A percentile compares a stretch with the other conserved stretches of the same genome.
Evolutionary conservation across 2,329 filamentous ascomycete species (phyloP).

Genomic region (Paecilomyces variotii): DNA sequence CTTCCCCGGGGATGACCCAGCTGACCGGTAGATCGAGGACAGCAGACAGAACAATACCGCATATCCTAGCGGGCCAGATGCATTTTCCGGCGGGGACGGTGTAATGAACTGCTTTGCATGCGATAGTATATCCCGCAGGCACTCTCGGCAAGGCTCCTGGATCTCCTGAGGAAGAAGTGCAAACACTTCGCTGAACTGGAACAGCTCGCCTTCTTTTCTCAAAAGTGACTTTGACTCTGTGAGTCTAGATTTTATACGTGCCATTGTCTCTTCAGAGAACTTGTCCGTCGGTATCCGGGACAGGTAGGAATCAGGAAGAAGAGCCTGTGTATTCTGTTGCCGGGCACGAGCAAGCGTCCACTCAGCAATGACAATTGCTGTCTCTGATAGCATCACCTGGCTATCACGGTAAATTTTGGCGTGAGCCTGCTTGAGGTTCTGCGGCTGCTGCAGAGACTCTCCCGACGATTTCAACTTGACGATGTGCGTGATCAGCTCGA

Average conservation of each 20-base stretch:
- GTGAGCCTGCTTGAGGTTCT: constrained; percentile 32
- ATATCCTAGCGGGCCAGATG: constrained; percentile 18
- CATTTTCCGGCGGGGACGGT: constrained; percentile 7
- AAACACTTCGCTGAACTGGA: constrained; percentile 23
- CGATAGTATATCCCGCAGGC: constrained; percentile 15
- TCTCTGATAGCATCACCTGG: constrained; percentile 31
- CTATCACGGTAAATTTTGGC: constrained; percentile 36
- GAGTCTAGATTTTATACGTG: constrained; percentile 18
- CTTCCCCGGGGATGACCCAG: constrained; percentile 5
- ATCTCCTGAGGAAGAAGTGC: constrained; percentile 20
- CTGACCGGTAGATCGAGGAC: constrained; percentile 15
- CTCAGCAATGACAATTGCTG: constrained; percentile 31
- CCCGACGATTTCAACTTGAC: constrained; percentile 23
- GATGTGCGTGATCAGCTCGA: constrained; percentile 34
- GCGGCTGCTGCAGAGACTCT: constrained; percentile 20
- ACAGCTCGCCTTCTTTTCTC: constrained; percentile 28
- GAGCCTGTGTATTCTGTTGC: constrained; percentile 18
- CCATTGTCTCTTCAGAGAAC: constrained; percentile 15
- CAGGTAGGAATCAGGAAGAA: constrained; percentile 22
- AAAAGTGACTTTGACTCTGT: constrained; percentile 26
- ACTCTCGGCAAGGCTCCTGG: constrained; percentile 15
- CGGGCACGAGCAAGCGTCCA: constrained; percentile 31
- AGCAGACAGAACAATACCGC: constrained; percentile 27
- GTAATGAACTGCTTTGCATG: constrained; percentile 11
- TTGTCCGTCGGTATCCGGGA: constrained; percentile 20